Conservation (phyloP, 140 eudicot genomes). For the Oenanthe javanica region DNA sequence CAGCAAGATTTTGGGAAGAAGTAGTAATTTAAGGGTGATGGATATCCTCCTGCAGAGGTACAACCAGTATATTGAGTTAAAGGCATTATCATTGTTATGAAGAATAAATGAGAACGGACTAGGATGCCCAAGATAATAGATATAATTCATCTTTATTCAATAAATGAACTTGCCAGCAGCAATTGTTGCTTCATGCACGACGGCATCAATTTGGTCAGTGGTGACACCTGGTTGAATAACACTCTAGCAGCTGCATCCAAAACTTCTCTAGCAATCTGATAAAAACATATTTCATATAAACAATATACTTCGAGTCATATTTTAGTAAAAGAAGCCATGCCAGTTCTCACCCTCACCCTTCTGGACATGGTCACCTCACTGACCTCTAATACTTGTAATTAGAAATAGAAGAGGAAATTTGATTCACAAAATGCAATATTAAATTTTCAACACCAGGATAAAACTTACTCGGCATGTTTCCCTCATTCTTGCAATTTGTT, state of each 20-base stretch:
- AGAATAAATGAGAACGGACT: background rate
- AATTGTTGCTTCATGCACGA: conserved; percentile 76
- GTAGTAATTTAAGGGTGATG: conserved; percentile 85
- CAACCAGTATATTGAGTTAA: background rate
- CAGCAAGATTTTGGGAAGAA: conserved; percentile 98
- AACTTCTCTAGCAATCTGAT: conserved; percentile 86
- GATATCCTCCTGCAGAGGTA: conserved; percentile 77
- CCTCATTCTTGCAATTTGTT: conserved; percentile 80
- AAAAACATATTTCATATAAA: conserved; percentile 3
- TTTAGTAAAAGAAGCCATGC: background rate
- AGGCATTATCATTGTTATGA: background rate
- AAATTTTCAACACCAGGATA: conserved; percentile 1
- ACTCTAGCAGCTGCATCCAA: conserved; percentile 96
- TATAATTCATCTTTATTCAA: background rate
- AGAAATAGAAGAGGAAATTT: background rate
- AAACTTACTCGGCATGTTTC: conserved; percentile 78
- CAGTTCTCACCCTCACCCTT: background rate
- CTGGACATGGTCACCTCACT: background rate
- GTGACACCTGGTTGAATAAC: conserved; percentile 84
- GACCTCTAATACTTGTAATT: background rate
- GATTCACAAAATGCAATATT: background rate
- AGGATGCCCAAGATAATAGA: background rate
- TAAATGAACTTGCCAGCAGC: conserved; percentile 60
- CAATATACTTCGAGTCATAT: background rate
- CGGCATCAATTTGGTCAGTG: conserved; percentile 94